phyloP scores from a whole-genome alignment of 2,329 filamentous ascomycete species.

The Dothidotthia symphoricarpi region DNA sequence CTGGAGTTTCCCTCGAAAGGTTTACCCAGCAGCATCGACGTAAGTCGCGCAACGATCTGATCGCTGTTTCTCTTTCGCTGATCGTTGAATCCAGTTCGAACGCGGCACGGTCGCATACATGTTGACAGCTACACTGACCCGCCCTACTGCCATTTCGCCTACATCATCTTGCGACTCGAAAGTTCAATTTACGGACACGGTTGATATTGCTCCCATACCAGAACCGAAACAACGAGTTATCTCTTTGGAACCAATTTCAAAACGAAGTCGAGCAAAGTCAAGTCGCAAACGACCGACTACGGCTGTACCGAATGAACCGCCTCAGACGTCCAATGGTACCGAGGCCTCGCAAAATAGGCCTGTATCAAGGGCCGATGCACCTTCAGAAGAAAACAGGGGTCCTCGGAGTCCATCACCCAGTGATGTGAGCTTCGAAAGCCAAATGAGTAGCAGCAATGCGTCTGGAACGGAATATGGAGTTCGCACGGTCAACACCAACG shows the following conservation, averaged over 20 bases:
- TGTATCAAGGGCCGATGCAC: constrained; percentile 19
- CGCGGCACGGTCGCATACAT: constrained; percentile 90
- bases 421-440: constrained; percentile 49
- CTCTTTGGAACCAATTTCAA: constrained; percentile 82
- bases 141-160: constrained; percentile 80
- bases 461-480: constrained; percentile 45
- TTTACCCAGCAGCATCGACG: constrained; percentile 90
- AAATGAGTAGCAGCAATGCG: constrained; percentile 58
- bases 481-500: constrained; percentile 46
- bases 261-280: constrained; percentile 61
- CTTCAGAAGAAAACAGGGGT: constrained; percentile 33
- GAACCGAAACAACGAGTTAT: constrained; percentile 78
- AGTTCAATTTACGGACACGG: constrained; percentile 73
- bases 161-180: constrained; percentile 78
- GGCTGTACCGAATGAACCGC: constrained; percentile 8
- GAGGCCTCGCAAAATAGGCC: constrained; percentile 24
- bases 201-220: constrained; percentile 76
- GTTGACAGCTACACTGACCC: constrained; percentile 83
- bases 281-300: constrained; percentile 23
- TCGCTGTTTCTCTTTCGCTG: constrained; percentile 13
- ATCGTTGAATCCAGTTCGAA: constrained; percentile 69
- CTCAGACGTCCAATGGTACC: constrained; percentile 14
- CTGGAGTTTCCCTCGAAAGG: constrained; percentile 66
- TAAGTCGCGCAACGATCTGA: constrained; percentile 49
- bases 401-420: constrained; percentile 49